Conservation (phyloP, 352 stramenopile genomes). For the Pythium folliculosum region DNA sequence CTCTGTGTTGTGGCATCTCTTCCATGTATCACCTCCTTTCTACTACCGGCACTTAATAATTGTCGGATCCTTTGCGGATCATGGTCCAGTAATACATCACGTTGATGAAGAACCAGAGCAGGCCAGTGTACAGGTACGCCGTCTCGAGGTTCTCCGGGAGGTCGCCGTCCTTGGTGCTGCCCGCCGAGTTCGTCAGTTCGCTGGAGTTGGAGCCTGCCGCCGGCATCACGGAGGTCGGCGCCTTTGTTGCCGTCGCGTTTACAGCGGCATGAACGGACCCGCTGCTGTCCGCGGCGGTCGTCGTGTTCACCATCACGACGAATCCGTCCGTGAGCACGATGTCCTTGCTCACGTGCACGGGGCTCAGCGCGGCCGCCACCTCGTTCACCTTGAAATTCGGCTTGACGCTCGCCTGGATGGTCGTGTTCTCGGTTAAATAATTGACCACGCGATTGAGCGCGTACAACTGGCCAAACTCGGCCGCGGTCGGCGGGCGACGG, state of each 20-base stretch:
- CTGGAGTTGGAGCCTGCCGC: background rate
- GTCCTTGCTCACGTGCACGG: constrained; percentile 25
- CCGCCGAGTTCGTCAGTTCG: background rate
- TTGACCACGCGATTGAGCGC: constrained; percentile 34
- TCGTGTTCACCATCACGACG: constrained; percentile 25
- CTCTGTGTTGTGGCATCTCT: background rate
- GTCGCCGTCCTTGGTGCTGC: background rate
- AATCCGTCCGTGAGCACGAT: constrained; percentile 28
- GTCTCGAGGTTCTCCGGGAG: constrained; percentile 25
- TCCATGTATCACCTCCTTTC: background rate
- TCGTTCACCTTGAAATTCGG: constrained; percentile 20
- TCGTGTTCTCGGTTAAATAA: constrained; percentile 34
- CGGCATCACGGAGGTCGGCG: background rate
- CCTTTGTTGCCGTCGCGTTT: background rate
- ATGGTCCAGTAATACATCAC: constrained; percentile 31
- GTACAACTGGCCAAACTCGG: constrained; percentile 35
- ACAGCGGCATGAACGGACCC: background rate
- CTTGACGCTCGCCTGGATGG: constrained; percentile 26
- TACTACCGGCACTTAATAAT: background rate
- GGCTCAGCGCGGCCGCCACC: constrained; percentile 20
- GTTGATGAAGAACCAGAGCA: constrained; percentile 33
- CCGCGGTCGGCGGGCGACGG: constrained; percentile 14
- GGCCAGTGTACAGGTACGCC: constrained; percentile 28
- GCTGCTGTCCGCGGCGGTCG: background rate
- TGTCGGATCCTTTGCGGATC: constrained; percentile 15